Evolutionary conservation across 441 rosid species (phyloP), one percentile per base, ranked within the genome.

Genomic region (Jatropha podagrica): DNA sequence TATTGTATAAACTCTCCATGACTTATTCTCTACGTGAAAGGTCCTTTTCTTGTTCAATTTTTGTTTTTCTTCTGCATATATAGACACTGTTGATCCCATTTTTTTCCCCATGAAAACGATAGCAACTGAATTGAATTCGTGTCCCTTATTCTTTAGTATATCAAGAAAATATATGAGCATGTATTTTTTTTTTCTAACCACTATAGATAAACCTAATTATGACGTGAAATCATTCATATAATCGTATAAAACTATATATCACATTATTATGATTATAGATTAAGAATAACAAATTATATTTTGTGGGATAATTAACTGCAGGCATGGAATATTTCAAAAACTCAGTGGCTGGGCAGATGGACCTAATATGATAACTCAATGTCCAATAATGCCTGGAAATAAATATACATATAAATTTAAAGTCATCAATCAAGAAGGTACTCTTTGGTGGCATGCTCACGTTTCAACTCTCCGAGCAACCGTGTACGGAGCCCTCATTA

Each of bases 401-500:
- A 87, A 80, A n/a, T 95, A 88, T 70, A 88, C 91, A 0, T 91
- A 95, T 81, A 86, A 70, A 73, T 95, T 90, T 74, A 87, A 71
- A 27, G 72, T 93, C 81, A 78, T 78, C 26, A 56, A 76, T 8
- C 98, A 93, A 69, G 99, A 93, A 69, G 99, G 99, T n/a, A 90
- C 98, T 20, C 87, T 93, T 2, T 93, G 99, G 99, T 95, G 98
- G 97, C 99, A 95, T 41, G 96, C 99, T 65, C 99, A 95, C 27
- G 62, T 82, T 56, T 88, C 91, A 0, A 80, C 80, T 82, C 87
- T 91, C 60, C 99, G 97, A 0, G 92, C 98, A 69, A 93, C 97
- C 4, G 90, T 91, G 6, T 75, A 90, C 5, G 98, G 98, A 4
- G 98, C 95, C 3, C 83, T 85, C 76, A 55, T 93, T 74, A 84